Evolutionary conservation across 2,329 filamentous ascomycete genomes (phyloP).

Genomic region (Fusarium anguioides): DNA sequence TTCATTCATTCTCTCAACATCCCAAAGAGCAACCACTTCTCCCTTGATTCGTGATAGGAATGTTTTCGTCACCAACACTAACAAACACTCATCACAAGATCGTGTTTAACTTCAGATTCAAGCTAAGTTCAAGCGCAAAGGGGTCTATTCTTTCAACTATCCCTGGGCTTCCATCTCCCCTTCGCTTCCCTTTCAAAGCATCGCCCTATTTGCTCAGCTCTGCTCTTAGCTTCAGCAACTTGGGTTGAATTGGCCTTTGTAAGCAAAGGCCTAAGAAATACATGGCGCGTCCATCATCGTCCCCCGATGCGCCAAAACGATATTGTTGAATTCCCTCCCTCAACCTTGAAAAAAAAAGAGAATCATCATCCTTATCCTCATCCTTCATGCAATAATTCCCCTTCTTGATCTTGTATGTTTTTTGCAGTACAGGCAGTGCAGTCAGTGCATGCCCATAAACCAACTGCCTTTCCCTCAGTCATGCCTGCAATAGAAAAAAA

Average conservation of each 20-base stretch:
- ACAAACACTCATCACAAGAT: conserved; percentile 3
- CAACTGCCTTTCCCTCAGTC: conserved; percentile 33
- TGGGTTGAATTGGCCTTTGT: background rate
- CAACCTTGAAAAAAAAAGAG: background rate
- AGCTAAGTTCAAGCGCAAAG: background rate
- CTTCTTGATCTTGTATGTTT: conserved; percentile 13
- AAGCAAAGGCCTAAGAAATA: conserved; percentile 10
- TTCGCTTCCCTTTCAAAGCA: background rate
- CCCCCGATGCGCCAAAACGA: background rate
- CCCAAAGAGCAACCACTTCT: conserved; percentile 1
- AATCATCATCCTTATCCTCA: background rate
- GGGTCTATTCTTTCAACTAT: conserved; percentile 22
- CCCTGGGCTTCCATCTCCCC: background rate
- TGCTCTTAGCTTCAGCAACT: background rate
- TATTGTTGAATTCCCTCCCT: background rate
- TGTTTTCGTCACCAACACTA: conserved; percentile 17
- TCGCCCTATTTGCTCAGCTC: background rate
- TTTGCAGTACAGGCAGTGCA: conserved; percentile 1
- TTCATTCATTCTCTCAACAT: conserved; percentile 6
- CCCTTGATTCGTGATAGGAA: conserved; percentile 31
- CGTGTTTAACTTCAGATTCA: background rate
- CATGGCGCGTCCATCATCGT: background rate
- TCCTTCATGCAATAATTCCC: conserved; percentile 6
- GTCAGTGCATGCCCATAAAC: conserved; percentile 29
- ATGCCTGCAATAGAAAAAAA: conserved; percentile 31